These are phyloP conservation scores for Saturnispora silvae DNA, from an alignment of 805 yeast species.

Conservation along the genomic window DNA sequence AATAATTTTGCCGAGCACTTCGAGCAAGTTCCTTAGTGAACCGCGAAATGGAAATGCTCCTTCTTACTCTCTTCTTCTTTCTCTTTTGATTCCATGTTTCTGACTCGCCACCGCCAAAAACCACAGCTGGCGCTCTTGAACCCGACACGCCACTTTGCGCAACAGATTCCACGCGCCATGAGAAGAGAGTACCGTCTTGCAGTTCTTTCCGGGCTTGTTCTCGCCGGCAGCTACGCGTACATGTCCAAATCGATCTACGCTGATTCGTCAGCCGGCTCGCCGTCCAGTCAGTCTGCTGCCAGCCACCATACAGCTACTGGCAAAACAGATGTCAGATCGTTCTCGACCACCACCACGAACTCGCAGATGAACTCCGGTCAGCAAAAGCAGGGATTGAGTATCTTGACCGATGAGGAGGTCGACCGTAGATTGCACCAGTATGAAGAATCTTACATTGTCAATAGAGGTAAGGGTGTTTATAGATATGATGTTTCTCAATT, in stretches of 20 bases:
- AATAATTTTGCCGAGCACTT: too few relatives aligned
- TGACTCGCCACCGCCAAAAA: too few relatives aligned
- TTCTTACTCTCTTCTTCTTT: too few relatives aligned
- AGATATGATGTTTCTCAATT: constrained; percentile 86
- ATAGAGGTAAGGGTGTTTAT: constrained; percentile 77
- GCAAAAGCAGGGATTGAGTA: constrained; percentile 43
- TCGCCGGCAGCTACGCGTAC: constrained; percentile 27
- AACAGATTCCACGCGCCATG: too few relatives aligned
- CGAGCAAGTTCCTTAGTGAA: too few relatives aligned
- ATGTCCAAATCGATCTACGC: constrained; percentile 20
- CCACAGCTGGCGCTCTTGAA: too few relatives aligned
- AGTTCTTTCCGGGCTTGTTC: constrained; percentile 24
- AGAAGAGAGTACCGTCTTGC: constrained; percentile 24
- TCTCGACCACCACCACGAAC: constrained; percentile 25
- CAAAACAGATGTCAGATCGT: constrained; percentile 15
- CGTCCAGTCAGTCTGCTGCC: constrained; percentile 6
- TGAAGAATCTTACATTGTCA: constrained; percentile 73
- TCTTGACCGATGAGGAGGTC: constrained; percentile 62
- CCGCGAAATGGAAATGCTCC: too few relatives aligned
- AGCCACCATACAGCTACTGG: background rate
- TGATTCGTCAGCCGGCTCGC: constrained; percentile 23
- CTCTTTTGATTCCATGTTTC: too few relatives aligned
- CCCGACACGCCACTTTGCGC: too few relatives aligned
- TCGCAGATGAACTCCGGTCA: constrained; percentile 35
- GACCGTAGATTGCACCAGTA: constrained; percentile 53